A percentile compares a stretch with the other conserved stretches of the same genome.
These are phyloP conservation scores for Paramecium sonneborni DNA, from an alignment of 73 alveolate genomes.

Conservation along the genomic window DNA sequence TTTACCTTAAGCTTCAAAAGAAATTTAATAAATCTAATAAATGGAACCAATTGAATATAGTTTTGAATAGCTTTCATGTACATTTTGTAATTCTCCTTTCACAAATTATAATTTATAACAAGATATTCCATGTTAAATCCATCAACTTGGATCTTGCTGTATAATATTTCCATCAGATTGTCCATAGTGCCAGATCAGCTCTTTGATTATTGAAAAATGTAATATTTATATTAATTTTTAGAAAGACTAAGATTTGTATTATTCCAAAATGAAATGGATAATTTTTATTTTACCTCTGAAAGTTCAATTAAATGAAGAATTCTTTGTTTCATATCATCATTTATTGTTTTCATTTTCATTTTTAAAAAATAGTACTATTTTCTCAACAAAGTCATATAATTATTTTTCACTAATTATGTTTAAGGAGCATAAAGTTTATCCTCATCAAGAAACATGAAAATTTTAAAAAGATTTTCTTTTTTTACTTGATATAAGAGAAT, in stretches of 20 bases:
- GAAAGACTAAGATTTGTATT: background rate
- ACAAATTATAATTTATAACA: background rate
- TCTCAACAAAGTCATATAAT: too few relatives aligned
- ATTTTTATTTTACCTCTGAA: background rate
- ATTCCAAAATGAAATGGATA: background rate
- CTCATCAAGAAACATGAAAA: too few relatives aligned
- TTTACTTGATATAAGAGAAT: too few relatives aligned
- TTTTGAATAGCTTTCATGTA: background rate
- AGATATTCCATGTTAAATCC: background rate
- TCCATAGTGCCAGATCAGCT: background rate
- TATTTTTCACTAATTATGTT: too few relatives aligned
- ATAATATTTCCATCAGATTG: background rate
- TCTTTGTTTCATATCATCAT: background rate
- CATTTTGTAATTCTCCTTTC: conserved; percentile 16
- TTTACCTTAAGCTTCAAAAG: background rate
- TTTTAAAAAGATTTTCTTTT: too few relatives aligned
- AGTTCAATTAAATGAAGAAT: background rate
- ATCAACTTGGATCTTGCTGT: background rate
- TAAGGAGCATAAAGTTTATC: too few relatives aligned
- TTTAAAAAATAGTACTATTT: too few relatives aligned
- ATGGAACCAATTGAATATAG: background rate
- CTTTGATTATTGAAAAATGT: background rate
- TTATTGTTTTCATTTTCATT: background rate
- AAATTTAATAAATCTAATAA: background rate
- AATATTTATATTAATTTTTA: background rate